Evolutionary conservation across 2,329 filamentous ascomycete genomes (phyloP).

Genomic region (Penicillium palitans): DNA sequence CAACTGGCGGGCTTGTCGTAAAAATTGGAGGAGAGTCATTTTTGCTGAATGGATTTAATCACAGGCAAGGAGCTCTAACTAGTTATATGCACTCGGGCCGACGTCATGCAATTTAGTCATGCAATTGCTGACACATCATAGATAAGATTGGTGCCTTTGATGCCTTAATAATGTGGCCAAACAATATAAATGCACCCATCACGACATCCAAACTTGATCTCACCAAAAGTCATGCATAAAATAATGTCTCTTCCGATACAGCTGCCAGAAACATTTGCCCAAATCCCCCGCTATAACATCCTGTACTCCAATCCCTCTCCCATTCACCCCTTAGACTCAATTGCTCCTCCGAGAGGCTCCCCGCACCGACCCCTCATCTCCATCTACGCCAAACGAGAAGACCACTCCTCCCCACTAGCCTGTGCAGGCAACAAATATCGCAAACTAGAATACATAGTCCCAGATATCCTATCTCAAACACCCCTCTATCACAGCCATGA

Average conservation of each 20-base stretch:
- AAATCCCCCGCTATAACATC: conserved; percentile 33
- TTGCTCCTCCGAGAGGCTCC: conserved; percentile 14
- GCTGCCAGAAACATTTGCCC: conserved; percentile 28
- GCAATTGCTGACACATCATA: conserved; percentile 3
- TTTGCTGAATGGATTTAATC: not conserved
- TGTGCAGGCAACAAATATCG: conserved; percentile 42
- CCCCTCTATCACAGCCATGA: conserved; percentile 22
- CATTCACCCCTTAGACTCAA: conserved; percentile 33
- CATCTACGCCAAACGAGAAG: conserved; percentile 38
- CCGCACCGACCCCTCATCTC: conserved; percentile 19
- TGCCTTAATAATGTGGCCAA: not conserved
- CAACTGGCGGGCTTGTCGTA: conserved; percentile 34
- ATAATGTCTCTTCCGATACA: conserved; percentile 5
- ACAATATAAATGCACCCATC: not conserved
- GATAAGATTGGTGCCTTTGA: not conserved
- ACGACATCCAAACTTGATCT: not conserved
- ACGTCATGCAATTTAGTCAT: conserved; percentile 10
- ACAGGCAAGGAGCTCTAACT: too few relatives aligned
- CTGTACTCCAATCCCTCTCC: conserved; percentile 34
- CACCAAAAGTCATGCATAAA: not conserved
- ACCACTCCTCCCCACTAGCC: conserved; percentile 37
- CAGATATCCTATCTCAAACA: conserved; percentile 31
- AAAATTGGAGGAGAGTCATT: conserved; percentile 39
- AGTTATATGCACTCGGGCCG: not conserved
- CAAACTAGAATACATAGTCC: conserved; percentile 41